Base-by-base conservation (phyloP, 768 basidiomycete species). In the Gautieria morchelliformis region DNA sequence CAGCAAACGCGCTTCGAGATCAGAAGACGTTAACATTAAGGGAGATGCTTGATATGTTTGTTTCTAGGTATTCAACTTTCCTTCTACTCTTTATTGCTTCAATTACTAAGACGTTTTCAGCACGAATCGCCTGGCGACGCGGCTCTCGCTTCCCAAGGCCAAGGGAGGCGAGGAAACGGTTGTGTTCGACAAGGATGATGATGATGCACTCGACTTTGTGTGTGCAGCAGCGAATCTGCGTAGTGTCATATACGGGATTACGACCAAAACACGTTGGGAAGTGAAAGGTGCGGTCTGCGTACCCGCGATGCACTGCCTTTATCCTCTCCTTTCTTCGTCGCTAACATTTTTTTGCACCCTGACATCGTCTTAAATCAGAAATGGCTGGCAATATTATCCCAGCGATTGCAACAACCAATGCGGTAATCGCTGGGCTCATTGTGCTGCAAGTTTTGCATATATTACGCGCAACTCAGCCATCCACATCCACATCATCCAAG, bases 361-460 rank as follows among this genome's bases (percentile, higher is more conserved):
- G 24, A 32, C 27, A 22, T 19, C 33, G 6, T n/a, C 19, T 19
- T 40, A 32, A 41, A 5, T 27, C 68, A 95, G 94, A 97, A 71
- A 98, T 97, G 91, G 96, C 96, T 0, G 96, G 96, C 10, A 99
- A 99, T 70, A 98, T 99, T 65, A 99, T 98, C 61, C 96, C 96
- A 6, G 96, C 96, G 1, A 98, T 99, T 64, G 96, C 96, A 5
- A 99, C 96, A 4, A 99, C 96, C 22, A 99, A 99, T 68, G 96
- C 96, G 10, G 90, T 99, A 69, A 84, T 98, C 62, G 88, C 96
- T 0, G 96, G 95, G 0, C 75, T 95, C 40, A 93, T 98, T 66
- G 93, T 98, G 22, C 78, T 97, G 46, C 94, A 97, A 68, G 89
- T 93, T 0, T 72, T 97, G 20, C 87, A 93, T 58, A 75, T 96